These are phyloP conservation scores for Tetrahymena elliotti DNA, from an alignment of 73 alveolate genomes.

Conservation along the genomic window DNA sequence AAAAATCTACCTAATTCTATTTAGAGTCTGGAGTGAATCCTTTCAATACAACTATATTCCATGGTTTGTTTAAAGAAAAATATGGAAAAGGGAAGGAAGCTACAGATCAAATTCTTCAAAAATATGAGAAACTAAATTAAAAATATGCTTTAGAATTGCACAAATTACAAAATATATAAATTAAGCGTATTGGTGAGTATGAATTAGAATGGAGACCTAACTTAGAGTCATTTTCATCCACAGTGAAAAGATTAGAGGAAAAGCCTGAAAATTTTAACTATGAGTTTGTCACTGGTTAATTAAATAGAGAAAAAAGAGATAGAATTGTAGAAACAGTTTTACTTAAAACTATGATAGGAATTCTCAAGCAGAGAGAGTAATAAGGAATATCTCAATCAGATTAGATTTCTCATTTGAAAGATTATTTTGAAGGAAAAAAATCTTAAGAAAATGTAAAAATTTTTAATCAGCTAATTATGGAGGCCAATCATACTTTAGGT, in stretches of 20 bases:
- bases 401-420: background rate
- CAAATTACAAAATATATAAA: background rate
- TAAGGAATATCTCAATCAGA: background rate
- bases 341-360: background rate
- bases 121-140: background rate
- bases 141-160: background rate
- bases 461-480: background rate
- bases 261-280: background rate
- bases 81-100: background rate
- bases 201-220: background rate
- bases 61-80: background rate
- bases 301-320: background rate
- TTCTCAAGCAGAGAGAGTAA: background rate
- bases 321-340: background rate
- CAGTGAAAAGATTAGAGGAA: background rate
- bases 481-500: background rate
- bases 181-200: background rate
- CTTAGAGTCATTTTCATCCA: background rate
- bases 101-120: background rate
- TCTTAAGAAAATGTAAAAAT: background rate
- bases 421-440: background rate
- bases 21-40: background rate
- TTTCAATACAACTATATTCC: background rate
- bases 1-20: background rate
- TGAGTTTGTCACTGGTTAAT: background rate